These are phyloP conservation scores for Tubosaeta brunneosetosa DNA, from an alignment of 768 basidiomycete species.

Conservation along the genomic window DNA sequence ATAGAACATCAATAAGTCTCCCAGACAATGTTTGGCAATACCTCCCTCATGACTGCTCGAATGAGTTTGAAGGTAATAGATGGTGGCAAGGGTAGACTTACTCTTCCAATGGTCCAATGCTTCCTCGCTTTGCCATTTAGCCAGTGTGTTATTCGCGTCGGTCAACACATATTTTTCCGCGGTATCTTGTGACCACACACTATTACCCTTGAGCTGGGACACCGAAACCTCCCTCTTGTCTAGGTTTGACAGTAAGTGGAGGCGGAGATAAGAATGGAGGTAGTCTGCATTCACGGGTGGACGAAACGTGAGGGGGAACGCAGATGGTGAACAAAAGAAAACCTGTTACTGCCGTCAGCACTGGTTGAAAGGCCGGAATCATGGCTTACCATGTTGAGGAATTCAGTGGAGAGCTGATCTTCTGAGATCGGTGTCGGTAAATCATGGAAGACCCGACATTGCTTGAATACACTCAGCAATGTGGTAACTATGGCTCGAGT, in stretches of 20 bases:
- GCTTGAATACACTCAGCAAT: conserved; percentile 61
- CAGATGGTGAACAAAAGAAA: conserved; percentile 70
- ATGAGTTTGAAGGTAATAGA: conserved; percentile 3
- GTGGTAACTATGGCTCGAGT: conserved; percentile 68
- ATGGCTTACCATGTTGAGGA: conserved; percentile 68
- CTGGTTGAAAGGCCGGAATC: not conserved
- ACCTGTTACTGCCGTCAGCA: conserved; percentile 45
- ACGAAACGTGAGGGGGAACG: conserved; percentile 55
- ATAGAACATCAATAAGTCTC: conserved; percentile 58
- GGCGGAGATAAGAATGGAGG: conserved; percentile 64
- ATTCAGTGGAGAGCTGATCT: conserved; percentile 46
- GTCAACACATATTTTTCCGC: conserved; percentile 52
- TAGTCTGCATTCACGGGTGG: conserved; percentile 51
- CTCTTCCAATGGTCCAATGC: conserved; percentile 73
- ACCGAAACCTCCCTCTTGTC: conserved; percentile 51
- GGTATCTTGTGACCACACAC: conserved; percentile 21
- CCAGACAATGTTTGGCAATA: conserved; percentile 71
- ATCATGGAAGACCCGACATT: conserved; percentile 86
- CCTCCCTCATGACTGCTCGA: conserved; percentile 66
- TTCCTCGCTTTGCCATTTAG: conserved; percentile 59
- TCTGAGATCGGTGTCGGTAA: conserved; percentile 40
- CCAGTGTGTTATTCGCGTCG: conserved; percentile 59
- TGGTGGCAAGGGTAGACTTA: conserved; percentile 32
- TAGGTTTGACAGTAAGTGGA: conserved; percentile 51
- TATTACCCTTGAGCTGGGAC: conserved; percentile 31